Base-by-base conservation (phyloP, 2,329 filamentous ascomycete species). In the Trichoderma aggressivum region DNA sequence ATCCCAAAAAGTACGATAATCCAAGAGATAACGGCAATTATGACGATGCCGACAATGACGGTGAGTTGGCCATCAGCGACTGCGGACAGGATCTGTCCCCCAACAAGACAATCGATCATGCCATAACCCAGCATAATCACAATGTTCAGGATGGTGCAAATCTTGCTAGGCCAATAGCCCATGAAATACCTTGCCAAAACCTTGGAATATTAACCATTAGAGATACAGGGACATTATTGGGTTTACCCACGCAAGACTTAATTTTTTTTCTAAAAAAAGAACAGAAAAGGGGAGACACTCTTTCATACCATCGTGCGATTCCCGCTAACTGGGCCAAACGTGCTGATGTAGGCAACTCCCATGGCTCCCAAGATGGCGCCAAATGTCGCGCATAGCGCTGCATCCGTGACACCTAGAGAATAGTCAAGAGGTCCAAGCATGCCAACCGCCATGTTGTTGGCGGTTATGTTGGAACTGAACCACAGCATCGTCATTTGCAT, bases 121-220 rank as follows among this genome's bases (percentile, higher is more conserved):
- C 90, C 90, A 90, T 93, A 95, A 63, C 92, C 92, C 78, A 94
- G 89, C 75, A 91, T 80, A 66, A 91, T 91, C 77, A 93, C 88
- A 86, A 79, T 73, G 63, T 77, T 78, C 21, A 78, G 76, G 10
- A 78, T 68, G 4, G 77, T 78, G 0, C 78, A 74, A 1, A 80
- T 73, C 67, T 80, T 80, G n/a, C 75, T 74, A 1, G 79, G 79
- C 79, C 79, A 90, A 81, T 88, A 92, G 10, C 92, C 92, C 78
- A 94, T 94, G 81, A 86, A 94, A 81, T 91, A 94, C 43, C 92
- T 86, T 12, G 90, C 90, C n/a, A 94, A 84, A 1, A 94, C 79
- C 79, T 80, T 26, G n/a, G 7, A 7, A 24, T 11, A 12, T 24
- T 32, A 26, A 53, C 24, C 14, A 36, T 34, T 24, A 55, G 50